These are phyloP conservation scores for Chalara sp. DNA, from an alignment of 2,329 filamentous ascomycete species.

Conservation along the genomic window DNA sequence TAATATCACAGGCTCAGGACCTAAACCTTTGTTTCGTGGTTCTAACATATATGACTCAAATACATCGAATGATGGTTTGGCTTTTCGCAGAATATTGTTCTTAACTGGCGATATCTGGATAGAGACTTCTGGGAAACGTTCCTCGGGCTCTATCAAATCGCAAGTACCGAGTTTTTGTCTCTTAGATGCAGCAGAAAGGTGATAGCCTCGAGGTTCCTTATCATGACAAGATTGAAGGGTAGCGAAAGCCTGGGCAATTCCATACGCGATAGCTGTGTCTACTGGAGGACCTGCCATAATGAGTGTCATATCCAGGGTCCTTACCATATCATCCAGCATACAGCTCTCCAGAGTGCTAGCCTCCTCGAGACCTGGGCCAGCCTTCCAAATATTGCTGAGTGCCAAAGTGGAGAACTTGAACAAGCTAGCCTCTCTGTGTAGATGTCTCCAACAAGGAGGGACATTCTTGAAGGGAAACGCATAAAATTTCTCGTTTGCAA, in stretches of 20 bases:
- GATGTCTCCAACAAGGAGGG: slow-evolving; percentile 58
- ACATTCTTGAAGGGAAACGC: slow-evolving; percentile 62
- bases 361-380: neutral
- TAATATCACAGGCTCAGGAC: slow-evolving; percentile 62
- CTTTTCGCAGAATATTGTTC: slow-evolving; percentile 33
- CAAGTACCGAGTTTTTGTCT: slow-evolving; percentile 10
- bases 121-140: slow-evolving; percentile 14
- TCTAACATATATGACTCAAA: slow-evolving; percentile 57
- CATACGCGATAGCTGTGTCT: neutral
- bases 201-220: neutral
- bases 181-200: slow-evolving; percentile 8
- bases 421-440: slow-evolving; percentile 67
- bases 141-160: neutral
- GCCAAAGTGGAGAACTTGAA: slow-evolving; percentile 44
- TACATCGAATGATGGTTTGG: slow-evolving; percentile 43
- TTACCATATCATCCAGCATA: slow-evolving; percentile 22
- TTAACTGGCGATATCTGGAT: slow-evolving; percentile 36
- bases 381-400: slow-evolving; percentile 15
- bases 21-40: slow-evolving; percentile 28
- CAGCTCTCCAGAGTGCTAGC: neutral
- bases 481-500: slow-evolving; percentile 63
- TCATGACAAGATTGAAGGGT: slow-evolving; percentile 52
- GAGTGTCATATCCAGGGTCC: slow-evolving; percentile 25
- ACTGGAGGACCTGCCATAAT: slow-evolving; percentile 23
- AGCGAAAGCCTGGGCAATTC: slow-evolving; percentile 52